Evolutionary conservation across 768 basidiomycete species (phyloP).

Genomic region (Podaxis rugospora): DNA sequence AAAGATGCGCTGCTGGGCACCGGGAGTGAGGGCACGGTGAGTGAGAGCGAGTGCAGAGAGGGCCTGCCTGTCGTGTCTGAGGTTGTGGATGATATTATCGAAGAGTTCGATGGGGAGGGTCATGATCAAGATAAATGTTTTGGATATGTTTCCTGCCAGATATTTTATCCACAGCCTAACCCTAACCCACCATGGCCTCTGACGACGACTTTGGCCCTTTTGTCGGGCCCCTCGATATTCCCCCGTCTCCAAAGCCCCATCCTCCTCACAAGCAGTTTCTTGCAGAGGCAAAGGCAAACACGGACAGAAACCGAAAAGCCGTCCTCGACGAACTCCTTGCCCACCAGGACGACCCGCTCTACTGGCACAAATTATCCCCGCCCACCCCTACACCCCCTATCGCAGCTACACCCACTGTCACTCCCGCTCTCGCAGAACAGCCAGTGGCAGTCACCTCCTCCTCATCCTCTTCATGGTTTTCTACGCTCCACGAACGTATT

Average conservation of each 20-base stretch:
- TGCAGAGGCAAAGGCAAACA: constrained; percentile 6
- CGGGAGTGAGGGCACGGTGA: not conserved
- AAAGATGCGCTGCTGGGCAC: not conserved
- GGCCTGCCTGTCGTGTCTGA: not conserved
- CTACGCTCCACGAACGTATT: constrained; percentile 1
- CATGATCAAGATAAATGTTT: constrained; percentile 2
- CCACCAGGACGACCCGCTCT: constrained; percentile 9
- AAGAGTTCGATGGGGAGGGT: constrained; percentile 8
- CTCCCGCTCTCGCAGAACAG: not conserved
- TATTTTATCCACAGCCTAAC: not conserved
- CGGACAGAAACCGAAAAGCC: constrained; percentile 2
- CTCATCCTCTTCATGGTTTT: not conserved
- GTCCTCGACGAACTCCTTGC: constrained; percentile 7
- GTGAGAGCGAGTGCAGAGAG: not conserved
- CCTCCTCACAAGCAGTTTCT: not conserved
- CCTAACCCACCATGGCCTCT: constrained; percentile 5
- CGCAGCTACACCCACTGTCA: not conserved
- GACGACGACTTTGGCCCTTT: constrained; percentile 8
- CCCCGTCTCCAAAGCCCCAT: not conserved
- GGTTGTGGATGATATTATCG: not conserved
- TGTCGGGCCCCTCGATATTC: constrained; percentile 4
- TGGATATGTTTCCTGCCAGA: not conserved
- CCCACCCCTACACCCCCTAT: constrained; percentile 2
- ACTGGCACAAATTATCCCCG: not conserved
- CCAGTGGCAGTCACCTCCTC: not conserved